Base-by-base conservation (phyloP, 495 filamentous ascomycete species). In the Aspergillus bridgeri region DNA sequence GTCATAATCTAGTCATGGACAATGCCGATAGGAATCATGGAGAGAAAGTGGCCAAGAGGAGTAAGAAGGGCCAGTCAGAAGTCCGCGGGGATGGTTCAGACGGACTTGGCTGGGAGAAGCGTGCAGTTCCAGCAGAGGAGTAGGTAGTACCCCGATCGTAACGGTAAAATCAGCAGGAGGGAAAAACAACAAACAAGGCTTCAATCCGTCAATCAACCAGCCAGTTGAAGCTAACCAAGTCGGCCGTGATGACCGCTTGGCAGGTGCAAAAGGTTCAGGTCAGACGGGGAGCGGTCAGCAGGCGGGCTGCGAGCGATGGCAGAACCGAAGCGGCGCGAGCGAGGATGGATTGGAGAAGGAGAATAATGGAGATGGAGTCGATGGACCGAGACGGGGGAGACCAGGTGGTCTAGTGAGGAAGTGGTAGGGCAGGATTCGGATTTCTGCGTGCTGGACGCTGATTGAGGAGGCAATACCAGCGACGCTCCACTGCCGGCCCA, bases 401-500 rank as follows among this genome's bases (percentile, higher is more conserved):
- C n/a, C n/a, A n/a, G n/a, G n/a, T 52, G 23, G 50, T 19, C 21
- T 29, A 24, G 29, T 52, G 11, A 13, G 33, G 9, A 15, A 13
- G 33, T 20, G 23, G 33, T 21, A 47, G 22, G 22, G 22, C 13
- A 52, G 50, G 29, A 52, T 51, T 18, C 49, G 13, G 33, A 38
- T 38, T 51, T 51, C 49, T 51, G n/a, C n/a, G n/a, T n/a, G n/a
- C n/a, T n/a, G n/a, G n/a, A n/a, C n/a, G n/a, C n/a, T n/a, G 25
- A 51, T 38, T 51, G 49, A 51, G 25, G 49, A 43, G 33, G 29
- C 18, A 52, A 52, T 52, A 29, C 42, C 18, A 52, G 22, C 29
- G 33, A 22, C 13, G 50, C 38, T 52, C 50, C 50, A 52, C 50
- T 24, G 43, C 50, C 33, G 50, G 50, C 50, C 50, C 29, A 52